Conservation (phyloP, 202 grass and related monocot genomes). For the Hordeum pubiflorum region DNA sequence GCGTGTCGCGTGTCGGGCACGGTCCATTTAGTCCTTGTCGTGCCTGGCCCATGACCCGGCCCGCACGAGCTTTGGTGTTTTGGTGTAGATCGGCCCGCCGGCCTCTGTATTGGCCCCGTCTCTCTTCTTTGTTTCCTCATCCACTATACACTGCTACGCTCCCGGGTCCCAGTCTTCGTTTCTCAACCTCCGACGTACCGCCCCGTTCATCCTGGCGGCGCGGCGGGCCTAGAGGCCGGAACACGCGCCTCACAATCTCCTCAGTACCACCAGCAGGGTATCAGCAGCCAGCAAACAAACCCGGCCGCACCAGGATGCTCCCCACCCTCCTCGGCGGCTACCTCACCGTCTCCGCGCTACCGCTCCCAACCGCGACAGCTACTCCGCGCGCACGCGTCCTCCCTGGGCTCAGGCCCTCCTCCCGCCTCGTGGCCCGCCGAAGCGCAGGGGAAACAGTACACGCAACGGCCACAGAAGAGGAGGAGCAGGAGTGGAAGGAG, state of each 20-base stretch:
- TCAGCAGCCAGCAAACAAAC: not conserved
- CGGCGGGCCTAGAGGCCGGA: not conserved
- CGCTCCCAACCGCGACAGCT: conserved; percentile 6
- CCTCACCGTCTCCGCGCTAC: conserved; percentile 24
- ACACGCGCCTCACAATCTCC: not conserved
- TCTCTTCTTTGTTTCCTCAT: not conserved
- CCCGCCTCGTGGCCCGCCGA: conserved; percentile 8
- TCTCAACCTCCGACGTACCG: not conserved
- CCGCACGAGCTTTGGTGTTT: too few species aligned
- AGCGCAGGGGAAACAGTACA: not conserved
- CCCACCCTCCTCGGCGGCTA: conserved; percentile 12
- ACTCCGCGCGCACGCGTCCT: not conserved
- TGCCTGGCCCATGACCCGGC: too few species aligned
- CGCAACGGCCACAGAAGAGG: not conserved
- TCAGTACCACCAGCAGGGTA: not conserved
- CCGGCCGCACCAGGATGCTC: conserved; percentile 10
- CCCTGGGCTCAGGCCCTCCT: not conserved
- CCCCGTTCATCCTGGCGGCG: not conserved
- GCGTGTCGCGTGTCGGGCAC: too few species aligned
- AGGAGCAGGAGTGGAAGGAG: conserved; percentile 21
- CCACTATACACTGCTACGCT: not conserved
- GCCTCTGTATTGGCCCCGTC: not conserved
- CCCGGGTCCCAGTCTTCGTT: not conserved
- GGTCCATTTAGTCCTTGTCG: too few species aligned
- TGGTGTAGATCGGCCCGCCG: too few species aligned